Base-by-base conservation (phyloP, 129 eudicot species). In the carrot (Daucus carota) region DNA sequence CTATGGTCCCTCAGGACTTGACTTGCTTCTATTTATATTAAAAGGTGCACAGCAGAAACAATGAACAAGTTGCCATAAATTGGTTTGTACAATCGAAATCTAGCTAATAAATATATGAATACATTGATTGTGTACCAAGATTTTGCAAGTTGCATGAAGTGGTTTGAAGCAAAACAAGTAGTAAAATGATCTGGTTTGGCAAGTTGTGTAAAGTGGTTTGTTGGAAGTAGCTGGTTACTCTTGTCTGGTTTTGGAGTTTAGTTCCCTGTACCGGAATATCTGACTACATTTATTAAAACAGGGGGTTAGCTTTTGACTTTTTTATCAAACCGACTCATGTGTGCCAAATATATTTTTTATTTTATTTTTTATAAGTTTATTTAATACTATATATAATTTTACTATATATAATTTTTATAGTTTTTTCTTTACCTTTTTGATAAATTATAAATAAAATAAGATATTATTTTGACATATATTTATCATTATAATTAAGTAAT, bases 181-280 rank as follows among this genome's bases (percentile, higher is more conserved):
- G 26, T 50, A 14, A 18, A 0, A 16, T 3, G 17, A 22, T 22
- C 62, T 52, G 62, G 62, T 52, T 52, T 52, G 22, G 62, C 62
- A 52, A 52, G 29, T 52, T 52, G 62, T 52, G 0, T 52, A 52
- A 52, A 52, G 62, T 22, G 62, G 62, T 52, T 52, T 52, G 29
- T 52, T 52, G 62, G 62, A 52, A 52, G 13, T 22, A 52, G 62
- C 62, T 52, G 62, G 62, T 50, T 50, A 20, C 60, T 5, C 6
- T 6, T 50, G 60, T 50, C 24, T 50, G 60, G 26, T 52, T 52
- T 52, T 54, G 31, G 63, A 54, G 31, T n/a, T 54, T 54, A 2
- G 63, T 54, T 54, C 63, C 11, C 5, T 54, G 63, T n/a, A n/a
- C 63, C 63, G 63, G 63, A n/a, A 54, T 54, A 54, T 54, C 63